phyloP scores from a whole-genome alignment of 768 basidiomycete genomes.

The Podaxis sp. region DNA sequence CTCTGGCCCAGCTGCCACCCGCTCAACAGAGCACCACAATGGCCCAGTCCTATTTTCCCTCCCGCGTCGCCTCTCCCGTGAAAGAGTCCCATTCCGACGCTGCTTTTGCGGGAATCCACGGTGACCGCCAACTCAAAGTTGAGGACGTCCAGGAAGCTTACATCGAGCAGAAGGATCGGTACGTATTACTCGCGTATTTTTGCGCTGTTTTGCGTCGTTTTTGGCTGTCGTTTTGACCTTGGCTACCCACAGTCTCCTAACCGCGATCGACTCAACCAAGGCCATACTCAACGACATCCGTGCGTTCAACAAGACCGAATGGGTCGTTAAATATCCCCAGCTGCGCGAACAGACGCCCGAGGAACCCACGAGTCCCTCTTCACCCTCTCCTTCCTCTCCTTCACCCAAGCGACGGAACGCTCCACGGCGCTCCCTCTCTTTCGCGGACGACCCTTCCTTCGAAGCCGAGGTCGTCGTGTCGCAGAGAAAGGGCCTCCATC shows the following conservation, averaged over 20 bases:
- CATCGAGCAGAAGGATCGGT: constrained; percentile 76
- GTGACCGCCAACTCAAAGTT: constrained; percentile 49
- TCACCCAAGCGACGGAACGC: constrained; percentile 35
- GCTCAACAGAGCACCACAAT: constrained; percentile 24
- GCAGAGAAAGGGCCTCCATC: constrained; percentile 46
- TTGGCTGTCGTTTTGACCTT: constrained; percentile 12
- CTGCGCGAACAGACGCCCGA: constrained; percentile 46
- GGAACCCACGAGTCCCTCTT: constrained; percentile 16
- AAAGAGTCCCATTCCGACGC: constrained; percentile 25
- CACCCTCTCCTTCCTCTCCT: constrained; percentile 27
- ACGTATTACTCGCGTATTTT: constrained; percentile 24
- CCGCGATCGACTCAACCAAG: constrained; percentile 74
- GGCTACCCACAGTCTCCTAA: constrained; percentile 53
- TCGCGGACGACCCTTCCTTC: constrained; percentile 77
- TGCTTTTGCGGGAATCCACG: constrained; percentile 28
- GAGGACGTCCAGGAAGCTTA: constrained; percentile 80
- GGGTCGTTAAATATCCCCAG: constrained; percentile 88
- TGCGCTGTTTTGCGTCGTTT: neutral
- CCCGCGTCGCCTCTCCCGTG: constrained; percentile 35
- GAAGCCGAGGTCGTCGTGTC: constrained; percentile 67
- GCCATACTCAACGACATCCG: constrained; percentile 68
- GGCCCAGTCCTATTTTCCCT: constrained; percentile 43
- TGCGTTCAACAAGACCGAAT: constrained; percentile 81
- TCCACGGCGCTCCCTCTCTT: constrained; percentile 71
- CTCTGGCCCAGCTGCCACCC: neutral